Evolutionary conservation across 1,284 basidiomycete species (phyloP), one percentile per base, ranked within the genome.

Genomic region (Apiotrichum domesticum): DNA sequence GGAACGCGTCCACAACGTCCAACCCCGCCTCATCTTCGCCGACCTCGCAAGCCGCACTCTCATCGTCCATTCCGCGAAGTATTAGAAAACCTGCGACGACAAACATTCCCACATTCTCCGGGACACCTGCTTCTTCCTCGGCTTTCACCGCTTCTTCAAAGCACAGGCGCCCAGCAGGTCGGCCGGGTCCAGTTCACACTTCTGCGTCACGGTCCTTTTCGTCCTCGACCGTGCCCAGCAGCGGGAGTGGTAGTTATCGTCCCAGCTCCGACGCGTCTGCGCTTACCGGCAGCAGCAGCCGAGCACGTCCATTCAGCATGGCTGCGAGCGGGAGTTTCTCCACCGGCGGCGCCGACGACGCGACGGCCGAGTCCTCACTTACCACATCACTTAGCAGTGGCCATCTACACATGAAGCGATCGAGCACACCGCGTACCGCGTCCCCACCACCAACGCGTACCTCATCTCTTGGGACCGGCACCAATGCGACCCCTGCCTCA

Each of bases 391-490:
- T n/a, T 21, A n/a, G 15, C 47, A 15, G 35, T 39, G 15, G 47
- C 35, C 8, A 40, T 33, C 35, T 35, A 35, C 46, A 47, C 29
- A 40, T 40, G 37, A 35, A 15, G 32, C 52, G 21, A n/a, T 14
- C 39, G 32, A 54, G 52, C 47, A 41, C 47, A 32, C 52, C 52
- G 2, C 45, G 40, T 32, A 52, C 55, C 0, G 55, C 58, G 34
- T 46, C 52, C 2, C 54, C 58, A 9, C 58, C 58, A 3, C 56
- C 46, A 21, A 53, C 46, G n/a, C 48, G 48, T 15, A 35, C 43
- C 8, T 51, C 54, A 8, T 54, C 48, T 13, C 45, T 55, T n/a
- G 47, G 37, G 14, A 33, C 46, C 7, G 46, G 46, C 10, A 40
- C 35, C 14, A 46, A n/a, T 42, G 32, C 29, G 6, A 32, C 43